Percentiles rank a stretch among this genome's conserved stretches.
Evolutionary conservation across 2,329 filamentous ascomycete genomes (phyloP).

Genomic region (Xylaria sp.): DNA sequence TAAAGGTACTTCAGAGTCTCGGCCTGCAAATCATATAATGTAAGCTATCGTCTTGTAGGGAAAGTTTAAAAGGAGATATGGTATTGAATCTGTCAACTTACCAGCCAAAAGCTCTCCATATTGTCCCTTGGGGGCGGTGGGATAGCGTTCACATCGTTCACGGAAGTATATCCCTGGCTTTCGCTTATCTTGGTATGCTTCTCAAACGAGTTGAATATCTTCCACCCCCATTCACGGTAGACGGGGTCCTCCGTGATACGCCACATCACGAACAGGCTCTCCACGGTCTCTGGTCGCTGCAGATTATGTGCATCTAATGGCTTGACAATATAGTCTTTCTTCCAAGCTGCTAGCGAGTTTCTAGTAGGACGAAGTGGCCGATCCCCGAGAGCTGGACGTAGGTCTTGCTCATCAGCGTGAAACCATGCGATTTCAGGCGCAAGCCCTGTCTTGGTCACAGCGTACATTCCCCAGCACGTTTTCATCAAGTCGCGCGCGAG

Average conservation of each 20-base stretch:
- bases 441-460: conserved; percentile 83
- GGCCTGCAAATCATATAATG: conserved; percentile 26
- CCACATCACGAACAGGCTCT: conserved; percentile 97
- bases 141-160: conserved; percentile 42
- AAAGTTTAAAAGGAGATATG: not conserved
- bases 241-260: conserved; percentile 87
- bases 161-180: conserved; percentile 37
- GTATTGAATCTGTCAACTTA: conserved; percentile 26
- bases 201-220: conserved; percentile 92
- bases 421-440: conserved; percentile 94
- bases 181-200: conserved; percentile 56
- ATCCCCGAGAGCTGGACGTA: conserved; percentile 63
- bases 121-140: conserved; percentile 42
- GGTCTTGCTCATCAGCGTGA: conserved; percentile 73
- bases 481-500: conserved; percentile 90
- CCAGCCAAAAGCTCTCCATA: conserved; percentile 48
- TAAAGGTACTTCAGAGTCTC: conserved; percentile 45
- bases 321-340: conserved; percentile 81
- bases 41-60: not conserved
- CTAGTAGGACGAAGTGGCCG: conserved; percentile 60
- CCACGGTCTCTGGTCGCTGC: conserved; percentile 91
- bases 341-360: conserved; percentile 70
- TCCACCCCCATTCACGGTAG: conserved; percentile 96
- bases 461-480: conserved; percentile 94
- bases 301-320: conserved; percentile 84